Conservation (phyloP, 495 filamentous ascomycete genomes). For the Margaritispora aquatica region DNA sequence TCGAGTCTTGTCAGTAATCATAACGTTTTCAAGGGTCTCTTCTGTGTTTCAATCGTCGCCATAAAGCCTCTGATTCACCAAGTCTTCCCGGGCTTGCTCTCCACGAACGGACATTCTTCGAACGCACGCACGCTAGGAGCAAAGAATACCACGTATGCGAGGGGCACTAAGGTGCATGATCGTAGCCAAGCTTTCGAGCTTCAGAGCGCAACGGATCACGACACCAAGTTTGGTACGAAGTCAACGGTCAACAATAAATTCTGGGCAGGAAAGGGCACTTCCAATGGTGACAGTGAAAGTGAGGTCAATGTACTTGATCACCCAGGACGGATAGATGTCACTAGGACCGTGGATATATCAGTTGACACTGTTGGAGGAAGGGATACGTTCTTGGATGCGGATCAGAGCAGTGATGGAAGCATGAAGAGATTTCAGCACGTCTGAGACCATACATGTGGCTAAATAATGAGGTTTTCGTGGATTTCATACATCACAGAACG, state of each 20-base stretch:
- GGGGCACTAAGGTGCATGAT: background rate
- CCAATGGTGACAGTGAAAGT: background rate
- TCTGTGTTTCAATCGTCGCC: background rate
- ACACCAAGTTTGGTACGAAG: background rate
- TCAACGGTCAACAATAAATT: background rate
- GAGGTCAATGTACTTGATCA: background rate
- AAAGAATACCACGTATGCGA: background rate
- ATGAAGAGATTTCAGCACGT: background rate
- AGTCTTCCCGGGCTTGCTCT: background rate
- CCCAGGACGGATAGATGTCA: background rate
- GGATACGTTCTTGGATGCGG: background rate
- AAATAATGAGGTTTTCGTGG: no score
- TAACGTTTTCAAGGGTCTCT: background rate
- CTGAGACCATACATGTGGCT: background rate
- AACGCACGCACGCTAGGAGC: background rate
- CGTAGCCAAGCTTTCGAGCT: background rate
- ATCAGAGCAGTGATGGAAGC: background rate
- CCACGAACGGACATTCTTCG: background rate
- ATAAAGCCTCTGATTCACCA: background rate
- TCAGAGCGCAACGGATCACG: background rate
- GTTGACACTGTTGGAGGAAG: background rate
- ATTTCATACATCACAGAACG: no score
- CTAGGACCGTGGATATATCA: background rate
- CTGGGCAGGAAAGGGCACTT: background rate
- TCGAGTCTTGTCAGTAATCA: background rate